A percentile compares a stretch with the other conserved stretches of the same genome.
phyloP scores from a whole-genome alignment of 306 rosid species.

The Gynostemma pentaphyllum region DNA sequence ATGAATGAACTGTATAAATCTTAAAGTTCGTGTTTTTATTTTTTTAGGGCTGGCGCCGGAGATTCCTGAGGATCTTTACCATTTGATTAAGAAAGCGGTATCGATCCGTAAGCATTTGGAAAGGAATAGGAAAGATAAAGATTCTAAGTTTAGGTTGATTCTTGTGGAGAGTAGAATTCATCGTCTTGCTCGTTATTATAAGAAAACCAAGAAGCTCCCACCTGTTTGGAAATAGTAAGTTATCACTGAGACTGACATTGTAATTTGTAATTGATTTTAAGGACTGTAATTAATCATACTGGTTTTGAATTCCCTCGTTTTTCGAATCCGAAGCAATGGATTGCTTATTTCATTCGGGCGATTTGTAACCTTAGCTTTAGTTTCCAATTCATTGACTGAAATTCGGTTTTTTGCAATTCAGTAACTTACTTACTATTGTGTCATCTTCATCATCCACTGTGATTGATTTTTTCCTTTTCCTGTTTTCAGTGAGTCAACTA shows the following conservation, averaged over 20 bases:
- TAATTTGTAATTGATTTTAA: background rate
- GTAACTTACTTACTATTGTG: background rate
- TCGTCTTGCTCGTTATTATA: constrained; percentile 68
- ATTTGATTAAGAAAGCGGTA: constrained; percentile 27
- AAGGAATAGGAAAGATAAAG: constrained; percentile 28
- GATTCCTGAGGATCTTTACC: constrained; percentile 67
- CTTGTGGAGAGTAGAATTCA: constrained; percentile 76
- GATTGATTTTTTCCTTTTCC: background rate
- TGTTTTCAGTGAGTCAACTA: constrained; percentile 22
- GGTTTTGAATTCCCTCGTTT: background rate
- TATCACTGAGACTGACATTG: background rate
- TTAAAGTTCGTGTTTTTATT: too few relatives aligned
- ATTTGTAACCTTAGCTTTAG: background rate
- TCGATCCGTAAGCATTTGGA: constrained; percentile 68
- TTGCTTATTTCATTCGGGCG: background rate
- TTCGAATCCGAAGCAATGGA: background rate
- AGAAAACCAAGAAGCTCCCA: constrained; percentile 83
- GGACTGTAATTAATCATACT: background rate
- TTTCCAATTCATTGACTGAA: background rate
- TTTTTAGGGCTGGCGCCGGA: constrained; percentile 52
- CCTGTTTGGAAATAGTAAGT: constrained; percentile 77
- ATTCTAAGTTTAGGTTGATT: constrained; percentile 60
- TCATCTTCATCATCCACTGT: background rate
- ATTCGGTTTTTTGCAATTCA: background rate
- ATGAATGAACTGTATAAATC: background rate